Base-by-base conservation (phyloP, 345 rosid genomes). In the Reutealis trisperma region DNA sequence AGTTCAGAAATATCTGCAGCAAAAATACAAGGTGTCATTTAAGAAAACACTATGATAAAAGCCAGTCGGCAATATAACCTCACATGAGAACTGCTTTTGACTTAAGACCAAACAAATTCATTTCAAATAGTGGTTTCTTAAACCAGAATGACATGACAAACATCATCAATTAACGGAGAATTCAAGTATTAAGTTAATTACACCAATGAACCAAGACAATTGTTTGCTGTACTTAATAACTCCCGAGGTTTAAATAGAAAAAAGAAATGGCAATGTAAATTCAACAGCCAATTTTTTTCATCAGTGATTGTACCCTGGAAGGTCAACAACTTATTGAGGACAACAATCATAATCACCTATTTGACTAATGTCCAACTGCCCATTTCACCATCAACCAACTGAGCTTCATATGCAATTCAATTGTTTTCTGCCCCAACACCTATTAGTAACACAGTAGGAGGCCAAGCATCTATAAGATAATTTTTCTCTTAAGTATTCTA, bases 1-100 rank as follows among this genome's bases (percentile, higher is more conserved):
- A 82, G 76, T 70, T 82, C 84, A 63, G 84, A 82, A 63, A 82
- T 82, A 74, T 82, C 84, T 82, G 73, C 69, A 65, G 41, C 30
- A 34, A 54, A 37, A 71, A 49, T 18, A 61, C 16, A 13, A 14
- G 18, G 47, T 45, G 5, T n/a, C 16, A 51, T 60, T 34, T 18
- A 59, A 61, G 47, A 34, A 5, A 61, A 54, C 49, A 57, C 62
- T 64, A 15, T 11, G 67, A 67, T 42, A 52, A 5, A 54, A 16
- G 6, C 18, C 15, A 42, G 67, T 42, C 8, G 1, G 67, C 13
- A 24, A 2, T 64, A 12, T 12, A 45, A 21, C 7, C 8, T 18
- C 12, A 47, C 47, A 62, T 30, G 47, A 63, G 60, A 25, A 34
- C 37, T 52, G 8, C 1, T 62, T 19, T 49, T 21, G 58, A 61